Conservation (phyloP, 208 protist genomes). For the Phytomonas sp. region DNA sequence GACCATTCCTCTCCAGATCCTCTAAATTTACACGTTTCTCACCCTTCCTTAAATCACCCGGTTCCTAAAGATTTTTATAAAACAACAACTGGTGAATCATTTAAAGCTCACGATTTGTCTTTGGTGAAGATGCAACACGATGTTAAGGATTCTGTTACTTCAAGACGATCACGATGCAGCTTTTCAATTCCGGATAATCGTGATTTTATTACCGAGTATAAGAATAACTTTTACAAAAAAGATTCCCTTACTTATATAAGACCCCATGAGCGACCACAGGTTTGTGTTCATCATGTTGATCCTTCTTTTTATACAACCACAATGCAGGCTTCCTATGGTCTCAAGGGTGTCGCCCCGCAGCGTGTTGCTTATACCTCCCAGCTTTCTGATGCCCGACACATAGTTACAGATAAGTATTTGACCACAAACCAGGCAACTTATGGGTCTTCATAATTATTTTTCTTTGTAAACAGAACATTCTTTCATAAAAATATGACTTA, state of each 20-base stretch:
- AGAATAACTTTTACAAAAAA: constrained; percentile 23
- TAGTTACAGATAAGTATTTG: constrained; percentile 56
- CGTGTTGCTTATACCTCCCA: constrained; percentile 14
- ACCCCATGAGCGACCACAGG: constrained; percentile 5
- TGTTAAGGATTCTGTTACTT: background rate
- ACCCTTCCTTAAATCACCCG: background rate
- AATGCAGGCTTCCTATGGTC: constrained; percentile 22
- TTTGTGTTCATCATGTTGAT: constrained; percentile 47
- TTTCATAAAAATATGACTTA: constrained; percentile 9
- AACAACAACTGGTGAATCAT: background rate
- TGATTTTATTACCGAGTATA: constrained; percentile 31
- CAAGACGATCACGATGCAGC: background rate
- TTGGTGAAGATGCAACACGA: background rate
- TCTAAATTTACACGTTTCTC: background rate
- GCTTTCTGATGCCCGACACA: constrained; percentile 22
- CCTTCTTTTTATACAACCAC: constrained; percentile 55
- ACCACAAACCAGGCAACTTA: constrained; percentile 38
- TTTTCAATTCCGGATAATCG: background rate
- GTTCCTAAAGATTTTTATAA: background rate
- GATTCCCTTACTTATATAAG: background rate
- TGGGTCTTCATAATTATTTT: constrained; percentile 10
- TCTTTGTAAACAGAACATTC: background rate
- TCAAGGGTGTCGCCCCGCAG: constrained; percentile 1
- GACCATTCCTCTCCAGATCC: background rate
- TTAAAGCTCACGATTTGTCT: background rate